phyloP scores from a whole-genome alignment of 192 early-diverging fungal species.

The Spizellomyces sp. region DNA sequence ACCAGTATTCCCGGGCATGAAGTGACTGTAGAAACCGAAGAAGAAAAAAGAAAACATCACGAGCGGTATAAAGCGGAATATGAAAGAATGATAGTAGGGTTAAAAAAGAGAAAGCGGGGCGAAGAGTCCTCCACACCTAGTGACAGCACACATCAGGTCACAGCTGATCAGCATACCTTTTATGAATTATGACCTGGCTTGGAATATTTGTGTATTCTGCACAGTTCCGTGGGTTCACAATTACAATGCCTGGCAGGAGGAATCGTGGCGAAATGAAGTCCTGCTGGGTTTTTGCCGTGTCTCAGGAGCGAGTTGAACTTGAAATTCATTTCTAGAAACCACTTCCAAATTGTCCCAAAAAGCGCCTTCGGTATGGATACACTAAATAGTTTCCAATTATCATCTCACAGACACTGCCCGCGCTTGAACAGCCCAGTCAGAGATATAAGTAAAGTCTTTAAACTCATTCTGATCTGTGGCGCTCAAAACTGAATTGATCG shows the following conservation, averaged over 20 bases:
- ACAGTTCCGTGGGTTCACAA: no score
- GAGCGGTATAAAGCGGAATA: slow-evolving; percentile 5
- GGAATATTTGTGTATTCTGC: no score
- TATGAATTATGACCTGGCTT: no score
- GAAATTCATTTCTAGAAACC: no score
- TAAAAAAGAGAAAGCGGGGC: slow-evolving; percentile 15
- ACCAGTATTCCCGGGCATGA: slow-evolving; percentile 10
- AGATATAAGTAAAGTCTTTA: slow-evolving; percentile 85
- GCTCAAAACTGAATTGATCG: slow-evolving; percentile 78
- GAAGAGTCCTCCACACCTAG: background rate
- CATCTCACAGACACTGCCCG: background rate
- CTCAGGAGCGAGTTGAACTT: no score
- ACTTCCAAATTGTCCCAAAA: no score
- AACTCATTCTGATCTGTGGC: slow-evolving; percentile 87
- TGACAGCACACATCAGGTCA: background rate
- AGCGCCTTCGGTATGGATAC: no score
- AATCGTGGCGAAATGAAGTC: no score
- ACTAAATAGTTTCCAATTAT: background rate
- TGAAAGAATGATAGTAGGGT: slow-evolving; percentile 4
- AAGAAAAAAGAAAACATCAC: slow-evolving; percentile 7
- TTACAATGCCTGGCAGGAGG: no score
- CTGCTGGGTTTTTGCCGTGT: no score
- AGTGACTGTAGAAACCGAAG: slow-evolving; percentile 2
- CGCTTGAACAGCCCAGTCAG: slow-evolving; percentile 71
- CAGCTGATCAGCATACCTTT: background rate